Evolutionary conservation across 2,329 filamentous ascomycete genomes (phyloP).

Genomic region (Cladosporium colombiae): DNA sequence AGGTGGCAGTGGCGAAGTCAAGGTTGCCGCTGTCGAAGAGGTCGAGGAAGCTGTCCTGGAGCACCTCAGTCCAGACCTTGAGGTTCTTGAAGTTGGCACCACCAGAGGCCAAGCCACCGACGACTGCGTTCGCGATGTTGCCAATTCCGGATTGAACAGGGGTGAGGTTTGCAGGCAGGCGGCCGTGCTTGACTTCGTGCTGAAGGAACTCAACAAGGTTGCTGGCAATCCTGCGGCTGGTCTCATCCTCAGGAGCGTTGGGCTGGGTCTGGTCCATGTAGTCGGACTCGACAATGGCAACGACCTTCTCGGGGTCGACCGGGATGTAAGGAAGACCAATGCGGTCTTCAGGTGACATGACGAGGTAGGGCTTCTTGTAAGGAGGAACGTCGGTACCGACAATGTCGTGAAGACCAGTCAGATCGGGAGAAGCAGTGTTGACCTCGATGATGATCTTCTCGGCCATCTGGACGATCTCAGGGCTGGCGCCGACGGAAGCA

Average conservation of each 20-base stretch:
- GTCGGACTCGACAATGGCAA: conserved; percentile 81
- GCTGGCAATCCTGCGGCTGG: conserved; percentile 69
- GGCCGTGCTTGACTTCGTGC: conserved; percentile 77
- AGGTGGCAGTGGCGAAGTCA: conserved; percentile 87
- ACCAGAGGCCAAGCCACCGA: conserved; percentile 74
- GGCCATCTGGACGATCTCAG: conserved; percentile 85
- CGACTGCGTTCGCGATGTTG: conserved; percentile 90
- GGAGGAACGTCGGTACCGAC: conserved; percentile 85
- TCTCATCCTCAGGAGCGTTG: conserved; percentile 75
- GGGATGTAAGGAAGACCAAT: conserved; percentile 83
- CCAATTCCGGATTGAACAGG: conserved; percentile 87
- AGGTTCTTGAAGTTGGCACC: conserved; percentile 81
- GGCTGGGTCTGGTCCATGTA: conserved; percentile 75
- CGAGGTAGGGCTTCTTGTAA: conserved; percentile 77
- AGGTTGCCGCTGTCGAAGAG: conserved; percentile 86
- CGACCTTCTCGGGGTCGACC: conserved; percentile 79
- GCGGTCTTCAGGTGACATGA: conserved; percentile 82
- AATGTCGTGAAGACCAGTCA: conserved; percentile 88
- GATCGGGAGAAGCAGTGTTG: conserved; percentile 81
- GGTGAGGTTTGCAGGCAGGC: conserved; percentile 73
- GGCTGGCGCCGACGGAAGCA: conserved; percentile 77
- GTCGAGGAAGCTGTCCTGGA: conserved; percentile 90
- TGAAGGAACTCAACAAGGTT: conserved; percentile 85
- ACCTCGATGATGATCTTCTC: conserved; percentile 86
- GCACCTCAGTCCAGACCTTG: conserved; percentile 90